These are phyloP conservation scores for Penicillium psychrofluorescens DNA, from an alignment of 495 filamentous ascomycete genomes.

Conservation along the genomic window DNA sequence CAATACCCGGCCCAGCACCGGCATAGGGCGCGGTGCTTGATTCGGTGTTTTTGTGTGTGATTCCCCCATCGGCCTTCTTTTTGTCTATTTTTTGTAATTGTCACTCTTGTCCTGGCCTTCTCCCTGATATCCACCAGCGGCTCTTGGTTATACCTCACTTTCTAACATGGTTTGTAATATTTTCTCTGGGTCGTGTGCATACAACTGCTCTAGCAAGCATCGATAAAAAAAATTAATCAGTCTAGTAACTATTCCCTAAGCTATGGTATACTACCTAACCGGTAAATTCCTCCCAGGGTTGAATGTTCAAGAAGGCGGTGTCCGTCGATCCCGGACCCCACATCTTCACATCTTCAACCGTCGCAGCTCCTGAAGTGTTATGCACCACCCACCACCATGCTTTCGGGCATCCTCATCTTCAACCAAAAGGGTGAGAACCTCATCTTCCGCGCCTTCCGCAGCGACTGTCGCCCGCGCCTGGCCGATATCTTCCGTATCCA, in stretches of 20 bases:
- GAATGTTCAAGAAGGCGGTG: too few relatives aligned
- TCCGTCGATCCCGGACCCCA: conserved; percentile 12
- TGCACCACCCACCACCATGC: conserved; percentile 50
- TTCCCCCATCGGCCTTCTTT: conserved; percentile 3
- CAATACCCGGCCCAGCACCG: conserved; percentile 34
- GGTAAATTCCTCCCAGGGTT: too few relatives aligned
- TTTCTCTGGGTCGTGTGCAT: not conserved
- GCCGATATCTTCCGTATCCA: conserved; percentile 99
- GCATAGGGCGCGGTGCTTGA: conserved; percentile 14
- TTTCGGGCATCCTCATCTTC: conserved; percentile 95
- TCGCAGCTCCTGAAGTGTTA: too few relatives aligned
- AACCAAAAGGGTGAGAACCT: conserved; percentile 99
- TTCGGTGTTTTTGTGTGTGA: not conserved
- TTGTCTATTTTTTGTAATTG: conserved; percentile 14
- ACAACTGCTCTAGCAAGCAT: too few relatives aligned
- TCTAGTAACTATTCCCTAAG: too few relatives aligned
- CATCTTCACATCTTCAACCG: conserved; percentile 9
- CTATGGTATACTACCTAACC: too few relatives aligned
- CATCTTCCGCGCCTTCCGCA: conserved; percentile 97
- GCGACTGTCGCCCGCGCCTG: conserved; percentile 92
- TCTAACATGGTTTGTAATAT: conserved; percentile 4
- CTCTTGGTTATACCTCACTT: conserved; percentile 2
- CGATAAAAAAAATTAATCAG: too few relatives aligned
- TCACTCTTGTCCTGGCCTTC: conserved; percentile 4
- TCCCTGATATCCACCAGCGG: conserved; percentile 26